Evolutionary conservation across 176 grass and related monocot species (phyloP), one percentile per base, ranked within the genome.

Genomic region (Miscanthus lutarioriparius): DNA sequence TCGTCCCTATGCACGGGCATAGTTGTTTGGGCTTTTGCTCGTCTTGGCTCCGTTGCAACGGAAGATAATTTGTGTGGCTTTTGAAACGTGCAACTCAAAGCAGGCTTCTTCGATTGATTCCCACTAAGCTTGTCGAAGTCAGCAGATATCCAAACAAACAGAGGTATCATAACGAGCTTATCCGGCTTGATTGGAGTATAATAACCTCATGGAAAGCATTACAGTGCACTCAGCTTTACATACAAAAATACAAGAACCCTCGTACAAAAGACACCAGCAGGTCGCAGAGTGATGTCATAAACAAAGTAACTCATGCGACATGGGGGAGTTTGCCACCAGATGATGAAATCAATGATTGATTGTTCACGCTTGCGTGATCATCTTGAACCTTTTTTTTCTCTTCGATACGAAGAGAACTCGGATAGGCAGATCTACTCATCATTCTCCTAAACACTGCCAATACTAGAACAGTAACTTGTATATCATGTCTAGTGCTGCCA

Each of bases 401-500:
- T 70, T 38, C 8, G 37, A 69, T 23, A 27, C 20, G 36, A 51
- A 62, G 49, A 15, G 39, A 78, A 65, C 79, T 33, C 9, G 44
- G 17, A 16, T 40, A 16, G 27, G 61, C 58, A 47, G 6, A 36
- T 39, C 23, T 28, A 47, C 6, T 61, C 22, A 30, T 58, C n/a
- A 26, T 78, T 49, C 47, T 79, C 20, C 80, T 83, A 69, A 23
- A 67, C 45, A 61, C 17, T 62, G 17, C 39, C 39, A 26, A 73
- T 22, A n/a, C 20, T 67, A 74, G 41, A 51, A 59, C 9, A 3
- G 23, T 49, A 49, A 7, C 69, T 80, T 80, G 35, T 19, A 17
- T 2, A 68, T 67, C 39, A 32, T 38, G 49, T 61, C 72, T 82
- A 77, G 22, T 63, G 75, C 75, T 69, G 37, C 89, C 80, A 84